Evolutionary conservation across 1,284 basidiomycete genomes (phyloP), one percentile per base, ranked within the genome.

Genomic region (Tilletia indica): DNA sequence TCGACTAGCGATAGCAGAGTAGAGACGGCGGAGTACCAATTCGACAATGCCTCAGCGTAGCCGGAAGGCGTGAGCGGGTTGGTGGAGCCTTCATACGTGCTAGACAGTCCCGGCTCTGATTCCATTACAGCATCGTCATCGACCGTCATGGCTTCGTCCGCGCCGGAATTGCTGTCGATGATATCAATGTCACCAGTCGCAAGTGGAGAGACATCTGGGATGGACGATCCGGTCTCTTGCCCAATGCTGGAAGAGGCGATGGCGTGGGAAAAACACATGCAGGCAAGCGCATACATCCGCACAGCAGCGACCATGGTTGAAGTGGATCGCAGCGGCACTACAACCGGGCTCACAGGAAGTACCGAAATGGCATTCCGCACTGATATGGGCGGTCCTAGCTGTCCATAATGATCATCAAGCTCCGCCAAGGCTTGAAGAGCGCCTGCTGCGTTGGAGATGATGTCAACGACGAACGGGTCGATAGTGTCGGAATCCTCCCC

Each of bases 381-480:
- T 16, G 58, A 63, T 63, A 34, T 9, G 58, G 58, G 58, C 8
- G 58, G 14, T 8, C 9, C 6, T 16, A 9, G 58, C 8, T 38
- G 58, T 25, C 58, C 58, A 31, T 63, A 63, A 31, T 63, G 58
- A 16, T 63, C 58, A 31, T 63, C 58, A 16, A 63, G 58, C 25
- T 63, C 58, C 14, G 58, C 58, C 9, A 63, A 31, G 9, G 58
- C 58, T 34, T 63, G 58, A 16, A 63, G 58, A 36, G 58, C 58
- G 19, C 19, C 21, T 9, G 58, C 58, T 63, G 58, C 36, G 25
- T 31, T 63, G n/a, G 58, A 63, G 25, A 63, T 9, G 58, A 63
- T 63, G 58, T 63, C 58, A 16, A 63, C 58, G n/a, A 63, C 25
- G 58, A 63, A 63, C 1, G 58, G 58, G 36, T 63, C 58, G 58